Base-by-base conservation (phyloP, 2,329 filamentous ascomycete genomes). In the Fusarium sp. region DNA sequence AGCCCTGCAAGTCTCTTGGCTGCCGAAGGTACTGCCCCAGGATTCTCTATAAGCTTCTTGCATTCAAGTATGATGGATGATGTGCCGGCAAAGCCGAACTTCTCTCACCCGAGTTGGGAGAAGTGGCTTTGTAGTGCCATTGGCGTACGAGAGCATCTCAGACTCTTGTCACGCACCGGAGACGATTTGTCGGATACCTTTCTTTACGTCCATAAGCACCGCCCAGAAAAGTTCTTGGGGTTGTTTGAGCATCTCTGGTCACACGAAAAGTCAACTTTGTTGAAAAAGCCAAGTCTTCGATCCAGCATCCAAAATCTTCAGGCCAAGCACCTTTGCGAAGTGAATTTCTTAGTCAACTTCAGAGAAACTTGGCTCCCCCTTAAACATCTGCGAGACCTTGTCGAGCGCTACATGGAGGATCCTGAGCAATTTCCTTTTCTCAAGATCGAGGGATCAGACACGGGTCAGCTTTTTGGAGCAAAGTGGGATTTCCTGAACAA, bases 381-480 rank as follows among this genome's bases (percentile, higher is more conserved):
- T 7, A 50, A 48, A 10, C 2, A 18, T 1, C 41, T 72, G 2
- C 23, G 8, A 27, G 18, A n/a, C 0, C 28, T 6, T 12, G 65
- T 62, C 4, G 2, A 13, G 8, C 57, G 60, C 3, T 71, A 66
- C 4, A 71, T 72, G 65, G 60, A 62, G 0, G 0, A 40, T 15
- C 60, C 67, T 0, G 62, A 46, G 5, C 15, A 47, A 1, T 72
- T 72, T 4, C 70, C 60, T 1, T 72, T 72, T 27, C 52, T 72
- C 0, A 40, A 31, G 2, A 1, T 58, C 0, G 40, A 30, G 5
- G 16, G 58, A 6, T 27, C 30, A 9, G 37, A 30, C 0, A 7
- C 34, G 2, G 13, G 3, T 23, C 15, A 44, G 10, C n/a, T n/a
- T 1, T 7, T 43, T 10, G 31, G 30, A 7, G 1, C 15, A 0